Percentiles rank a stretch among this genome's conserved stretches.
phyloP scores from a whole-genome alignment of 306 rosid genomes.

The Quercus dentata region DNA sequence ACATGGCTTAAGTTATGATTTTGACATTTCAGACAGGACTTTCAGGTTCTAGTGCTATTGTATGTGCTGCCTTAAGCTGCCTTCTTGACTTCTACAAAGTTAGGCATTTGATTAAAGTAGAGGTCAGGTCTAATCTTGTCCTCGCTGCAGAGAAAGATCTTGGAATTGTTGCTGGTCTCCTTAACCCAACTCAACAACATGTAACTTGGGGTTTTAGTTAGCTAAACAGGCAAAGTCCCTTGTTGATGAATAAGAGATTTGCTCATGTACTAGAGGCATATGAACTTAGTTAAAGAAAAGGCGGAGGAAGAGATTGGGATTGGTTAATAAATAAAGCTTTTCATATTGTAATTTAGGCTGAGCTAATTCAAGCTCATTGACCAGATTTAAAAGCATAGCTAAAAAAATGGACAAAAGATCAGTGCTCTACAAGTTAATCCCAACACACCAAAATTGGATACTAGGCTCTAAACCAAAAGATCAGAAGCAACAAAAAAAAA shows the following conservation, averaged over 20 bases:
- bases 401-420: neutral
- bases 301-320: neutral
- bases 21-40: slow-evolving; percentile 74
- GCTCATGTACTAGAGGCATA: neutral
- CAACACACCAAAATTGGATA: neutral
- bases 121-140: slow-evolving; percentile 70
- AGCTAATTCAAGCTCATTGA: neutral
- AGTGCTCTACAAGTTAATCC: neutral
- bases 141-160: slow-evolving; percentile 82
- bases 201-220: no score
- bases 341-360: neutral
- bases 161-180: slow-evolving; percentile 97
- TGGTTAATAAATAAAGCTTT: neutral
- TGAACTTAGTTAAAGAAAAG: neutral
- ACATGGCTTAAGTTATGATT: slow-evolving; percentile 14
- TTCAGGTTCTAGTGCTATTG: slow-evolving; percentile 94
- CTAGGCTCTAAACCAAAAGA: no score
- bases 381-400: neutral
- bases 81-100: slow-evolving; percentile 76
- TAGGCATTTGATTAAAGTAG: slow-evolving; percentile 61
- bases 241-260: no score
- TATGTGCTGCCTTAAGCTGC: slow-evolving; percentile 82
- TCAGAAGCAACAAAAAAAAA: no score
- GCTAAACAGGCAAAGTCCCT: no score
- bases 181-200: no score